A percentile compares a stretch with the other conserved stretches of the same genome.
Evolutionary conservation across 805 yeast species (phyloP).

Genomic region (Kregervanrija pseudodelftensis): DNA sequence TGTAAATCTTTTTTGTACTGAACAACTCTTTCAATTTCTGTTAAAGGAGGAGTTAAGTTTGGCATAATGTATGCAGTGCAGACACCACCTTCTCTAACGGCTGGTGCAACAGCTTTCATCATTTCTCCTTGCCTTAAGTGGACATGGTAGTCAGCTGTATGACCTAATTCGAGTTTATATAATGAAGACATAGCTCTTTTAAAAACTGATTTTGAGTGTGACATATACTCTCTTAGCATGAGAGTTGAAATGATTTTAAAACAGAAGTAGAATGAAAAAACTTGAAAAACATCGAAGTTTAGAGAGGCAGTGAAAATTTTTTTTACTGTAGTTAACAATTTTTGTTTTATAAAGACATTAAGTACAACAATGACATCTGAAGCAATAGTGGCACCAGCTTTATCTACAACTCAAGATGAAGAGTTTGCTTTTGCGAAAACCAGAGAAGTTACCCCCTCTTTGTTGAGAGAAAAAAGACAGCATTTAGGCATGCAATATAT

Average conservation of each 20-base stretch:
- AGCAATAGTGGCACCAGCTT: slow-evolving; percentile 41
- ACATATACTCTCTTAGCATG: too few species aligned
- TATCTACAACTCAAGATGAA: slow-evolving; percentile 71
- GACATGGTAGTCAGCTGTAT: slow-evolving; percentile 90
- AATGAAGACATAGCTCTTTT: background rate
- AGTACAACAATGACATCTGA: background rate
- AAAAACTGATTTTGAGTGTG: background rate
- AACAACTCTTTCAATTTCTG: slow-evolving; percentile 63
- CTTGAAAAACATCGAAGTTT: too few species aligned
- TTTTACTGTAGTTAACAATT: too few species aligned
- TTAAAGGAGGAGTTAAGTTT: slow-evolving; percentile 86
- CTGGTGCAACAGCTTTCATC: slow-evolving; percentile 89
- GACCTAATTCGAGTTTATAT: slow-evolving; percentile 45
- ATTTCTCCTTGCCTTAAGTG: slow-evolving; percentile 90
- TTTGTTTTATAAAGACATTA: too few species aligned
- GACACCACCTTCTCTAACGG: slow-evolving; percentile 83
- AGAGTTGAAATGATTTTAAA: too few species aligned
- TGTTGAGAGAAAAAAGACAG: slow-evolving; percentile 12
- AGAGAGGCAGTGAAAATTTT: too few species aligned
- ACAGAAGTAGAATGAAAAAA: too few species aligned
- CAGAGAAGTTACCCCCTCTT: slow-evolving; percentile 19
- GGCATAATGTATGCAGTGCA: slow-evolving; percentile 96
- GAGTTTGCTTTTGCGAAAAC: slow-evolving; percentile 41
- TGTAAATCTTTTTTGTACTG: slow-evolving; percentile 62
- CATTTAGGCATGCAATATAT: slow-evolving; percentile 24